phyloP scores from a whole-genome alignment of 2,329 filamentous ascomycete genomes.

The Chaetomium olivaceum region DNA sequence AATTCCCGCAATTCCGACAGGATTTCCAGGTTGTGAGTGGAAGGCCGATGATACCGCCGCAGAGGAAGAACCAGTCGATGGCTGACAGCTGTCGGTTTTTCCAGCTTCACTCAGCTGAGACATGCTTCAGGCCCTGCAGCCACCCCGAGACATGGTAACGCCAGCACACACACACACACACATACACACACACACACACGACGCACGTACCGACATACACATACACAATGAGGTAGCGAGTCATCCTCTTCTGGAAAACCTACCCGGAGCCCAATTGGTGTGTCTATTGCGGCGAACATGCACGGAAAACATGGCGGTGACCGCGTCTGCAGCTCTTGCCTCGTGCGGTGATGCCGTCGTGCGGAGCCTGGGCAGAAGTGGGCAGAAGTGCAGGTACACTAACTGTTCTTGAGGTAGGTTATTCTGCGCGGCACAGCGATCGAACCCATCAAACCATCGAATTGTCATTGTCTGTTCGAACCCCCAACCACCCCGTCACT shows the following conservation, averaged over 20 bases:
- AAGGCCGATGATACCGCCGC: background rate
- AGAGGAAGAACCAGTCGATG: background rate
- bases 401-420: background rate
- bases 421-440: background rate
- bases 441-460: background rate
- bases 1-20: background rate
- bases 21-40: background rate
- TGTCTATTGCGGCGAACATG: background rate
- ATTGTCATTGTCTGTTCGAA: background rate
- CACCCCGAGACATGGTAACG: background rate
- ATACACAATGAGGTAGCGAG: background rate
- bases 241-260: conserved; percentile 13
- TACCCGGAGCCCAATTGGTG: background rate
- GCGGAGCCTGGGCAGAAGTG: background rate
- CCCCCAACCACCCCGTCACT: background rate
- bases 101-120: background rate
- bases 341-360: background rate
- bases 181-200: background rate
- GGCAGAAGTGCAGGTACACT: background rate
- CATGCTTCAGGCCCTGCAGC: background rate
- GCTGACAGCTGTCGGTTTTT: conserved; percentile 1
- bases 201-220: no score
- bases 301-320: background rate
- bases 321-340: background rate
- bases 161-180: background rate